A percentile compares a stretch with the other conserved stretches of the same genome.
These are phyloP conservation scores for Tetraselmis striata DNA, from an alignment of 139 green algal species.

Conservation along the genomic window DNA sequence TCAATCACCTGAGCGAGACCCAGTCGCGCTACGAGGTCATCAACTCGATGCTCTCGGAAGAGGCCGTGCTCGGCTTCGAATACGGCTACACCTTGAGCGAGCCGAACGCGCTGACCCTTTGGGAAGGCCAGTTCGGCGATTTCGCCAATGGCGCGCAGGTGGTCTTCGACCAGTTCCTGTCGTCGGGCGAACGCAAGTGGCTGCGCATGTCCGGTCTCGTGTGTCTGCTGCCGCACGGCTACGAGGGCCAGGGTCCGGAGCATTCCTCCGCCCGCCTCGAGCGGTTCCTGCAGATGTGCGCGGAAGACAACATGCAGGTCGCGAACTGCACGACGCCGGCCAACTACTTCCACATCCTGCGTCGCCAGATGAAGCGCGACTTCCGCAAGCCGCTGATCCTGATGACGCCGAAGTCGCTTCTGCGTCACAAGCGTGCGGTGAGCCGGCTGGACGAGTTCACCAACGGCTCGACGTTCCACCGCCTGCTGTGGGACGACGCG, in stretches of 20 bases:
- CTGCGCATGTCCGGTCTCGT: conserved; percentile 27
- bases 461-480: too few relatives aligned
- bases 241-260: conserved; percentile 84
- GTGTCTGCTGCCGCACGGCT: conserved; percentile 47
- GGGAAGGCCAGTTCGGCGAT: conserved; percentile 88
- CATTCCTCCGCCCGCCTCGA: conserved; percentile 85
- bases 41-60: conserved; percentile 57
- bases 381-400: too few relatives aligned
- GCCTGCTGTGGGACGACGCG: too few relatives aligned
- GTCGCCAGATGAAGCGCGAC: too few relatives aligned
- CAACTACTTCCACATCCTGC: too few relatives aligned
- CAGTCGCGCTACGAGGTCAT: conserved; percentile 30
- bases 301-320: too few relatives aligned
- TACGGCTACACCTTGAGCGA: conserved; percentile 68
- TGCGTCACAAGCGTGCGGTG: too few relatives aligned
- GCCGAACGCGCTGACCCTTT: conserved; percentile 53
- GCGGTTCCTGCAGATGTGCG: conserved; percentile 74
- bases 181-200: conserved; percentile 41
- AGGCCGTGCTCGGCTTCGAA: conserved; percentile 72
- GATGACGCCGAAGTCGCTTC: too few relatives aligned
- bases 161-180: conserved; percentile 49
- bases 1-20: neutral
- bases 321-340: too few relatives aligned
- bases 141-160: conserved; percentile 74
- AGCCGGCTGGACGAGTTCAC: too few relatives aligned